Evolutionary conservation across 2,329 filamentous ascomycete genomes (phyloP).

Genomic region (Alternaria arborescens): DNA sequence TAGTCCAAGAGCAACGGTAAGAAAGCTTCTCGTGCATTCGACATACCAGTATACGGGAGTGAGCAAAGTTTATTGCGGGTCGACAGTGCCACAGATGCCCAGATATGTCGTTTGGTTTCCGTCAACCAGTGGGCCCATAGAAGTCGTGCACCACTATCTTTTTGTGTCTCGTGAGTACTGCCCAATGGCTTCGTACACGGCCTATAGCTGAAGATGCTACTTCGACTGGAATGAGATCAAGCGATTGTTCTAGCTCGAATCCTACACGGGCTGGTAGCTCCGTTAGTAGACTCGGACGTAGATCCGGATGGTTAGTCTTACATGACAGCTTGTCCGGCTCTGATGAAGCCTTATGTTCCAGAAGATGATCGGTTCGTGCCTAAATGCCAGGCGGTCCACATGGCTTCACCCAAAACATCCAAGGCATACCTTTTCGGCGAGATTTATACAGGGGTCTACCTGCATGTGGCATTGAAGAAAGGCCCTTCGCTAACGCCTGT

Average conservation of each 20-base stretch:
- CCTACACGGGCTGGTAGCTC: conserved; percentile 28
- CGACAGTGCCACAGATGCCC: conserved; percentile 33
- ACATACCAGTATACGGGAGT: conserved; percentile 10
- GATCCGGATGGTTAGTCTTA: conserved; percentile 38
- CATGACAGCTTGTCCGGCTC: conserved; percentile 23
- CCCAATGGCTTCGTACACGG: conserved; percentile 28
- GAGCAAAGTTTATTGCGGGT: conserved; percentile 32
- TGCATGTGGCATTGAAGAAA: conserved; percentile 26
- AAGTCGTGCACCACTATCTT: conserved; percentile 26
- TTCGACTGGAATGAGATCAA: conserved; percentile 25
- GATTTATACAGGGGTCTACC: conserved; percentile 27
- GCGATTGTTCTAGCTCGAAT: conserved; percentile 28
- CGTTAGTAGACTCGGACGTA: conserved; percentile 37
- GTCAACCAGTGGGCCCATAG: conserved; percentile 31
- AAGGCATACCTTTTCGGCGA: conserved; percentile 28
- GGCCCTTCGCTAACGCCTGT: conserved; percentile 32
- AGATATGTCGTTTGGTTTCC: conserved; percentile 24
- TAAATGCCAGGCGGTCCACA: conserved; percentile 20
- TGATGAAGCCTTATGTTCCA: conserved; percentile 28
- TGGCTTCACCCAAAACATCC: conserved; percentile 28
- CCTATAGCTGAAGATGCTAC: conserved; percentile 16
- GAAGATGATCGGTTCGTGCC: conserved; percentile 26
- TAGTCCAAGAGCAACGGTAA: conserved; percentile 9
- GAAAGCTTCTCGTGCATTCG: not conserved
- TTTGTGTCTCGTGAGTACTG: conserved; percentile 29